Conservation (phyloP, 2,329 filamentous ascomycete genomes). For the Ceratocystis albifundus region DNA sequence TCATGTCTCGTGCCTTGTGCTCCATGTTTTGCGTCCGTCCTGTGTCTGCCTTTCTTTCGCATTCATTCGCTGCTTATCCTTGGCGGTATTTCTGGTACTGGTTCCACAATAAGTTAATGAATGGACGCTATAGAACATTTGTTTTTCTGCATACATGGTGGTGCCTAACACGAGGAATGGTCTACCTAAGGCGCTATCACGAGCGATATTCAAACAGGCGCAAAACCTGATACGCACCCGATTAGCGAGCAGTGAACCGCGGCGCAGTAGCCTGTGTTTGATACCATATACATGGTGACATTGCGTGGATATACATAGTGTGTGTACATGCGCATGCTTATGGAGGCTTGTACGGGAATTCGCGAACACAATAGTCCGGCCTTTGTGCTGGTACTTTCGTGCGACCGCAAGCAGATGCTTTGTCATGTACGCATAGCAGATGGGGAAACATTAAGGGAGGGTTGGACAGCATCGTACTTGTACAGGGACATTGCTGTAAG, state of each 20-base stretch:
- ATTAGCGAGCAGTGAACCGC: background rate
- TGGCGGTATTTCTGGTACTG: background rate
- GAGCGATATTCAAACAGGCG: background rate
- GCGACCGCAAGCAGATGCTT: background rate
- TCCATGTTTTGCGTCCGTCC: too few species aligned
- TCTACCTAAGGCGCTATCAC: background rate
- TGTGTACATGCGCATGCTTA: background rate
- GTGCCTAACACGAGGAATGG: background rate
- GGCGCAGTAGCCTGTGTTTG: background rate
- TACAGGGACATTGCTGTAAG: background rate
- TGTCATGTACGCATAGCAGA: background rate
- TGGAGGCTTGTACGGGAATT: background rate
- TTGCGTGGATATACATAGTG: background rate
- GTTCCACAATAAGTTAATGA: background rate
- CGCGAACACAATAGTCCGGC: background rate
- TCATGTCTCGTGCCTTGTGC: too few species aligned
- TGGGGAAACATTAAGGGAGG: background rate
- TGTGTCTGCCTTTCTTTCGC: too few species aligned
- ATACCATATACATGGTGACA: background rate
- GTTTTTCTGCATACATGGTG: background rate
- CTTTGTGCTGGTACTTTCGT: background rate
- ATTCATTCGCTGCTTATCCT: background rate
- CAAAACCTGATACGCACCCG: background rate
- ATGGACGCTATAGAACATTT: constrained; percentile 5
- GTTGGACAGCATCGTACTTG: background rate